phyloP scores from a whole-genome alignment of 2,329 filamentous ascomycete species.

The Cercospora brassicicola region DNA sequence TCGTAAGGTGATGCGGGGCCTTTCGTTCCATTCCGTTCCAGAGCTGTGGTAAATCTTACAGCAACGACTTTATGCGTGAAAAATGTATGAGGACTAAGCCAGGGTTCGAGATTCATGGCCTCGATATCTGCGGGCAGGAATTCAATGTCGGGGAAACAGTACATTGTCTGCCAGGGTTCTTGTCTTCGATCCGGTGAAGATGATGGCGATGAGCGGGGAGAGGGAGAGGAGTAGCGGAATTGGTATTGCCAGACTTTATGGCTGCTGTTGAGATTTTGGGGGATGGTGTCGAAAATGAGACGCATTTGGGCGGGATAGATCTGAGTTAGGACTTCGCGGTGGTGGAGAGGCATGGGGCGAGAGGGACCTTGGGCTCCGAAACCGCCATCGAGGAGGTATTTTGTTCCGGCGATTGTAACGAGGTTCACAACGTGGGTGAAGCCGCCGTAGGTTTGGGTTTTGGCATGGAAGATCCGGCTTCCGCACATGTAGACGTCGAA shows the following conservation, averaged over 20 bases:
- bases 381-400: conserved; percentile 45
- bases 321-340: conserved; percentile 19
- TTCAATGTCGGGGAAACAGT: conserved; percentile 66
- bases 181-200: conserved; percentile 31
- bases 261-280: conserved; percentile 23
- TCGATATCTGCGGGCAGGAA: conserved; percentile 62
- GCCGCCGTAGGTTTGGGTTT: conserved; percentile 22
- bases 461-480: conserved; percentile 39
- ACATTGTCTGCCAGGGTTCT: conserved; percentile 59
- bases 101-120: conserved; percentile 60
- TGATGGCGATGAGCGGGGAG: not conserved
- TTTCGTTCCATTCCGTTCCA: conserved; percentile 20
- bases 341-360: conserved; percentile 42
- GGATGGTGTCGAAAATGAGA: conserved; percentile 23
- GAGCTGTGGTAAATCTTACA: conserved; percentile 36
- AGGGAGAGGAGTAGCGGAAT: conserved; percentile 24
- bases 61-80: conserved; percentile 59
- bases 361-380: conserved; percentile 42
- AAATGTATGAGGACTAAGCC: conserved; percentile 50
- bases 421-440: conserved; percentile 49
- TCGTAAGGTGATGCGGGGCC: conserved; percentile 22
- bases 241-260: conserved; percentile 49
- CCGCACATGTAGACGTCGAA: conserved; percentile 48
- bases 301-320: conserved; percentile 27
- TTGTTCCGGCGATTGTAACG: conserved; percentile 34